These are phyloP conservation scores for Tetrahymena malaccensis DNA, from an alignment of 73 alveolate species.

Conservation along the genomic window DNA sequence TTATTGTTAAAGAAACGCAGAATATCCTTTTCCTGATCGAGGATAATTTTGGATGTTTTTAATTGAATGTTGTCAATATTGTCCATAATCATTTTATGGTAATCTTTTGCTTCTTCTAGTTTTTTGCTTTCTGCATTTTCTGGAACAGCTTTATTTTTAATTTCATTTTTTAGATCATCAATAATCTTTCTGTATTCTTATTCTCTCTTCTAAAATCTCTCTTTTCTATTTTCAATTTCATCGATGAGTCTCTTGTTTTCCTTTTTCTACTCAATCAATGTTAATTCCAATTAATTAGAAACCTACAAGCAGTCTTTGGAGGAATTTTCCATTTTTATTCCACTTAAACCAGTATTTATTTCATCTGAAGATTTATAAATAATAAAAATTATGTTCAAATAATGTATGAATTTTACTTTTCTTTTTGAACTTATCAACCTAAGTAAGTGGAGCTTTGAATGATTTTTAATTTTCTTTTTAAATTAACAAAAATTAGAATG, in stretches of 20 bases:
- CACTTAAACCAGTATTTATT: neutral
- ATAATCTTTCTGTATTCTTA: conserved; percentile 68
- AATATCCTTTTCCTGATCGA: conserved; percentile 37
- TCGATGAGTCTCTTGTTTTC: conserved; percentile 38
- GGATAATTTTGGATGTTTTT: conserved; percentile 29
- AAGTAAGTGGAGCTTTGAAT: neutral
- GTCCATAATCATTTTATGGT: conserved; percentile 25
- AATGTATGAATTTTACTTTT: neutral
- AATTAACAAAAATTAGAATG: neutral
- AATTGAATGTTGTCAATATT: conserved; percentile 27
- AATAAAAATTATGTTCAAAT: neutral
- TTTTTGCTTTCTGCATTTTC: conserved; percentile 32
- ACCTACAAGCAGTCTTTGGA: conserved; percentile 63
- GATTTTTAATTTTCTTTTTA: neutral
- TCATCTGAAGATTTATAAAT: neutral
- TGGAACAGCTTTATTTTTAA: conserved; percentile 28
- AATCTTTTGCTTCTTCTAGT: conserved; percentile 18
- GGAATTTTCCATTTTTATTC: conserved; percentile 22
- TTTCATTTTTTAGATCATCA: conserved; percentile 49
- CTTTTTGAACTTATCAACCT: neutral
- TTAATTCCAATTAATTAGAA: conserved; percentile 38
- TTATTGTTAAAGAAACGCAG: conserved; percentile 33
- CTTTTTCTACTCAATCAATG: conserved; percentile 28
- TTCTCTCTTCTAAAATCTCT: conserved; percentile 70
- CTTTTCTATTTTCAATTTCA: conserved; percentile 49